A percentile compares a stretch with the other conserved stretches of the same genome.
phyloP scores from a whole-genome alignment of 2,329 filamentous ascomycete species.

The Talaromyces pinophilus region DNA sequence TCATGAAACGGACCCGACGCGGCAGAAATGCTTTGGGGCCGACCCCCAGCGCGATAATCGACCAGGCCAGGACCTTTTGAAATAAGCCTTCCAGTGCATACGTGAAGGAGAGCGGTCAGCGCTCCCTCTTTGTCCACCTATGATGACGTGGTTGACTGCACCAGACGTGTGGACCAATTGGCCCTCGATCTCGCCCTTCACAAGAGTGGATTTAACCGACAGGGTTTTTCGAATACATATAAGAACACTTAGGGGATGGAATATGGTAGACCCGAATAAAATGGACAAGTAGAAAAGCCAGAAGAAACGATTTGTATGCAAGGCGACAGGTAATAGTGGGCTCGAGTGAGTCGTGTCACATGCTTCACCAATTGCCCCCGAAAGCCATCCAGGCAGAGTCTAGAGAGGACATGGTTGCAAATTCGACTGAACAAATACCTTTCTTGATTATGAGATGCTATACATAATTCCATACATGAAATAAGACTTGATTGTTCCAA shows the following conservation, averaged over 20 bases:
- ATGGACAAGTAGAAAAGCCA: conserved; percentile 1
- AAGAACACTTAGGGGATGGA: background rate
- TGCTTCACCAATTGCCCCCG: conserved; percentile 9
- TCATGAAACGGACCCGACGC: conserved; percentile 28
- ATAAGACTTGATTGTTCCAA: conserved; percentile 30
- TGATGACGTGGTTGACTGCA: conserved; percentile 12
- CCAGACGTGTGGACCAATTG: background rate
- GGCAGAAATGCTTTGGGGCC: conserved; percentile 3
- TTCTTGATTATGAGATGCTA: background rate
- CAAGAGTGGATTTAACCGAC: background rate
- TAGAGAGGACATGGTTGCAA: background rate
- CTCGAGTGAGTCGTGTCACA: conserved; percentile 18
- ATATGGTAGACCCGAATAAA: background rate
- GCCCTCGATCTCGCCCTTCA: conserved; percentile 2
- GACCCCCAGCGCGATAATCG: background rate
- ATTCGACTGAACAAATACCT: background rate
- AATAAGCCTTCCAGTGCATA: background rate
- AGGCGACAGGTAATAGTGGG: conserved; percentile 15
- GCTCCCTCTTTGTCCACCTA: background rate
- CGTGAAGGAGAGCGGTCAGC: conserved; percentile 10
- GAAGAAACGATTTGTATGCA: conserved; percentile 15
- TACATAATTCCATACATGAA: background rate
- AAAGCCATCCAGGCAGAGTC: background rate
- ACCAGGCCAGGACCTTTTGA: background rate
- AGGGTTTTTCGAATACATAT: background rate